phyloP scores from a whole-genome alignment of 306 rosid genomes.

The Hippophae tibetana region DNA sequence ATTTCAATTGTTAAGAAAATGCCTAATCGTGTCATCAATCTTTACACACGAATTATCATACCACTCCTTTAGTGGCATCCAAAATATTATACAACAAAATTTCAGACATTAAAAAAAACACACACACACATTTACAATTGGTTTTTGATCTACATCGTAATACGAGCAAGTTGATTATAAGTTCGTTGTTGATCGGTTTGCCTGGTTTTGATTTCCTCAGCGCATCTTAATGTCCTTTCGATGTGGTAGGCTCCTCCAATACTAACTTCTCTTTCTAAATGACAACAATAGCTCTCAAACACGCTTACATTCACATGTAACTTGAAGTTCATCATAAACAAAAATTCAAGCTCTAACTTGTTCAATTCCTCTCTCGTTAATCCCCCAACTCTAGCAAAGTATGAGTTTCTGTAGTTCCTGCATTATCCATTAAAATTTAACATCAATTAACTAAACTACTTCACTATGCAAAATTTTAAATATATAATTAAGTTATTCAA shows the following conservation, averaged over 20 bases:
- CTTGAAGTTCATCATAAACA: conserved; percentile 86
- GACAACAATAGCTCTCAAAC: conserved; percentile 91
- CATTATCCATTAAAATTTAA: conserved; percentile 1
- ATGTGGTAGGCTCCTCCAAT: conserved; percentile 91
- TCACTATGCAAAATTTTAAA: too few species aligned
- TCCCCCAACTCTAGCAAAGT: conserved; percentile 90
- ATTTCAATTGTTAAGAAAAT: too few species aligned
- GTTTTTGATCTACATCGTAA: conserved; percentile 36
- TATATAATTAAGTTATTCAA: too few species aligned
- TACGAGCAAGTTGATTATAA: conserved; percentile 42
- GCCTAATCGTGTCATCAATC: too few species aligned
- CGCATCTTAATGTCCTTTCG: conserved; percentile 73
- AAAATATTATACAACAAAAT: too few species aligned
- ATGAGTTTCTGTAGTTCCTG: conserved; percentile 88
- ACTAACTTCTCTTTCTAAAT: conserved; percentile 90
- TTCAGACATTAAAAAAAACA: too few species aligned
- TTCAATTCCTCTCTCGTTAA: conserved; percentile 61
- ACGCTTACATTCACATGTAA: conserved; percentile 92
- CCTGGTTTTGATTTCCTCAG: conserved; percentile 68
- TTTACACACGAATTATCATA: too few species aligned
- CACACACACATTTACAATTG: too few species aligned
- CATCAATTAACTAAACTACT: background rate
- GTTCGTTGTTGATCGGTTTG: conserved; percentile 35
- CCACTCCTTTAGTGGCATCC: too few species aligned
- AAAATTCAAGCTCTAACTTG: conserved; percentile 68